Conservation (phyloP, 75 land plant species). For the Selaginella tamariscina region DNA sequence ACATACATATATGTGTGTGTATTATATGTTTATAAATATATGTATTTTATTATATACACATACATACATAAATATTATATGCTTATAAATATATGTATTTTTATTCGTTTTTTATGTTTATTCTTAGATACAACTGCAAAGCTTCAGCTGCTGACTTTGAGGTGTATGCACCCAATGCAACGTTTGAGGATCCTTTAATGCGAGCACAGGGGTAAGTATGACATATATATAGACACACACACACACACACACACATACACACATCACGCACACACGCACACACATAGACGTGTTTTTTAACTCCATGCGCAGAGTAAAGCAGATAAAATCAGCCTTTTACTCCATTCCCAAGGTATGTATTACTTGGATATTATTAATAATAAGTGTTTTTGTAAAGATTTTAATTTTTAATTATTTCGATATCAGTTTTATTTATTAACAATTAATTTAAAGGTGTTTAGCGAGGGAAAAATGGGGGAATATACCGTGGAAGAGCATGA, state of each 20-base stretch:
- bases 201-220: constrained; percentile 56
- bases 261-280: not conserved
- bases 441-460: not conserved
- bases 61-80: constrained; percentile 5
- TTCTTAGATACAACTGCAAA: constrained; percentile 45
- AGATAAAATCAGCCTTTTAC: constrained; percentile 91
- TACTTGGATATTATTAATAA: not conserved
- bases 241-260: not conserved
- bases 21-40: constrained; percentile 2
- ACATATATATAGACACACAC: not conserved
- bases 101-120: not conserved
- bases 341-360: constrained; percentile 59
- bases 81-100: not conserved
- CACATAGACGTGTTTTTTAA: not conserved
- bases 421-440: too few species aligned
- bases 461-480: not conserved
- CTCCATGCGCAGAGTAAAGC: constrained; percentile 43
- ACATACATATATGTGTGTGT: not conserved
- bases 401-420: not conserved
- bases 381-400: not conserved
- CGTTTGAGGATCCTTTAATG: constrained; percentile 90
- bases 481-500: not conserved
- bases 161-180: constrained; percentile 79
- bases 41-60: not conserved
- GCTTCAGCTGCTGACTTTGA: constrained; percentile 71